Base-by-base conservation (phyloP, 2,329 filamentous ascomycete genomes). In the Clonostachys chloroleuca region DNA sequence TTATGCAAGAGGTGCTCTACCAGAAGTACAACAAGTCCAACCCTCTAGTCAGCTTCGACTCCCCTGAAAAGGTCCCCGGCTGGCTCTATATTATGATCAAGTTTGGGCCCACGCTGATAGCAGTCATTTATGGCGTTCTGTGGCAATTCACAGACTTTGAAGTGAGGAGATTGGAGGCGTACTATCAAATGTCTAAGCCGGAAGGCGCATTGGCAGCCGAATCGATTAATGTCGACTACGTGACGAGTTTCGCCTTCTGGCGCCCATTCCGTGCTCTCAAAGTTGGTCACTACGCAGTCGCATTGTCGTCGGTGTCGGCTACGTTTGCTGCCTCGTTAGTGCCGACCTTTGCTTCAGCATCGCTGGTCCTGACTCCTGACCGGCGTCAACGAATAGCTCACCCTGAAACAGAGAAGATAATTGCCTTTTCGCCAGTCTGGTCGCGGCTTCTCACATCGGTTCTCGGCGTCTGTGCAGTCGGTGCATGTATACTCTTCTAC, bases 151-250 rank as follows among this genome's bases (percentile, higher is more conserved):
- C 77, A 36, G 82, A 85, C 60, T 81, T 83, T 49, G 82, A 86
- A 54, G 80, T 86, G 3, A 81, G 78, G 57, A 75, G 83, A n/a
- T 64, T 86, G 30, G 83, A 87, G 59, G 78, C 83, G 0, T 86
- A 80, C 55, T 83, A 84, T 53, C 83, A 86, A 59, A 68, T 87
- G 44, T 84, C 81, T 4, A 80, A 74, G 51, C 68, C 74, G 4
- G 73, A 72, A 4, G 83, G 83, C 13, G 81, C 83, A 1, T 64
- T 83, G 17, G 83, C 83, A 0, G 77, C 77, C 37, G 78, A 82
- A 58, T 87, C 83, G 0, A 77, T 90, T 57, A 89, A 89, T 52
- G 84, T 87, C 51, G 84, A 89, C 61, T 90, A 90, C 50, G 74
- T 87, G 41, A 88, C 85, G 6, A 77, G 81, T 54, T 79, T 85